Evolutionary conservation across 2,329 filamentous ascomycete genomes (phyloP), one percentile per base, ranked within the genome.

Genomic region (Elsinoe necatrix): DNA sequence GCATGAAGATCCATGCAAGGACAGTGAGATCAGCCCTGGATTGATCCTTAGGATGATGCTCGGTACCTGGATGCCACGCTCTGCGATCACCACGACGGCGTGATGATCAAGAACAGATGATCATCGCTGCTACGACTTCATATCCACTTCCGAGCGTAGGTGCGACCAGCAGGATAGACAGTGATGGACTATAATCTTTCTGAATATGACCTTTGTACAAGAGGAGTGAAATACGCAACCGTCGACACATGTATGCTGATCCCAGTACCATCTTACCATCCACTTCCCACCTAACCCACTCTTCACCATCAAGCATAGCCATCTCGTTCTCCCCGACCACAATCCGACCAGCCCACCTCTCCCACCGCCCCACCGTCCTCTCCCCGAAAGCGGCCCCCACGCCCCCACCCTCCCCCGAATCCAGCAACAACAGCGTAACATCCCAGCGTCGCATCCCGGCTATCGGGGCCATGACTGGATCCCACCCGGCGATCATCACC

Each of bases 381-480:
- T 7, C 4, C 34, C 34, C 34, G 29, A 31, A n/a, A n/a, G n/a
- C 29, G 11, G 29, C 29, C 29, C 29, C 29, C 29, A 31, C 29
- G 29, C 29, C 29, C 29, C 29, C 29, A 31, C 29, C 29, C 29
- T 31, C 29, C 11, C 29, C 35, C 35, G n/a, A 39, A 39, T n/a
- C n/a, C n/a, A 27, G 18, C 14, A 25, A 45, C 6, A 8, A 2
- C 41, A 45, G 41, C 41, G 41, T 45, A 2, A 21, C 41, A 45
- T 45, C 41, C 21, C 41, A 45, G 41, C 41, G 41, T 45, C 41
- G 25, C 41, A 23, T 45, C n/a, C n/a, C n/a, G n/a, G n/a, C n/a
- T n/a, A n/a, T 45, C 41, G 41, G 41, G 20, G 12, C 23, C 41
- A n/a, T n/a, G n/a, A n/a, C n/a, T n/a, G n/a, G n/a, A n/a, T n/a